phyloP scores from a whole-genome alignment of 2,329 filamentous ascomycete genomes.

The Colletotrichum phormii region DNA sequence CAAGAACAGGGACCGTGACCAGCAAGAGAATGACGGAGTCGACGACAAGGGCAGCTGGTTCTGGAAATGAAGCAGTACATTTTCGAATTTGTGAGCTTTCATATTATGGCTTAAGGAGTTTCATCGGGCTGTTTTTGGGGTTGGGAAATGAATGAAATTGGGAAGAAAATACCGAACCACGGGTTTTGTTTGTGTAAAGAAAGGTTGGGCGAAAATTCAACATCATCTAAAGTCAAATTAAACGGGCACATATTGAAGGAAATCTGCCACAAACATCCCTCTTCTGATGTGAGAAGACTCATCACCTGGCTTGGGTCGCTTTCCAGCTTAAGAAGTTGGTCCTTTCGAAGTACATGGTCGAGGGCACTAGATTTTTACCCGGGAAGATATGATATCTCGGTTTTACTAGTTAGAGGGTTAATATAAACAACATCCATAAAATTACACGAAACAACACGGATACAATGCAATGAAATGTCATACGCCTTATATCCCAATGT shows the following conservation, averaged over 20 bases:
- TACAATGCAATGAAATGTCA: too few species aligned
- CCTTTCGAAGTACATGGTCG: too few species aligned
- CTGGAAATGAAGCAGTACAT: slow-evolving; percentile 29
- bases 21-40: not conserved
- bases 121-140: not conserved
- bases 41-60: slow-evolving; percentile 34
- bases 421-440: too few species aligned
- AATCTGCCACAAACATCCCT: not conserved
- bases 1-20: slow-evolving; percentile 12
- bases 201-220: not conserved
- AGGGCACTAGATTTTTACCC: too few species aligned
- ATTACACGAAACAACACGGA: too few species aligned
- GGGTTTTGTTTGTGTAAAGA: not conserved
- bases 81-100: not conserved
- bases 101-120: not conserved
- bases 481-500: too few species aligned
- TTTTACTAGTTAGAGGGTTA: too few species aligned
- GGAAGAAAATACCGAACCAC: not conserved
- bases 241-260: not conserved
- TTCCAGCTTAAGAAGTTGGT: too few species aligned
- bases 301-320: too few species aligned
- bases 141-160: not conserved
- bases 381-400: too few species aligned
- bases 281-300: not conserved
- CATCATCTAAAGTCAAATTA: not conserved